These are phyloP conservation scores for Saccharomycopsis hybrid DNA, from an alignment of 1,139 yeast species.

Conservation along the genomic window DNA sequence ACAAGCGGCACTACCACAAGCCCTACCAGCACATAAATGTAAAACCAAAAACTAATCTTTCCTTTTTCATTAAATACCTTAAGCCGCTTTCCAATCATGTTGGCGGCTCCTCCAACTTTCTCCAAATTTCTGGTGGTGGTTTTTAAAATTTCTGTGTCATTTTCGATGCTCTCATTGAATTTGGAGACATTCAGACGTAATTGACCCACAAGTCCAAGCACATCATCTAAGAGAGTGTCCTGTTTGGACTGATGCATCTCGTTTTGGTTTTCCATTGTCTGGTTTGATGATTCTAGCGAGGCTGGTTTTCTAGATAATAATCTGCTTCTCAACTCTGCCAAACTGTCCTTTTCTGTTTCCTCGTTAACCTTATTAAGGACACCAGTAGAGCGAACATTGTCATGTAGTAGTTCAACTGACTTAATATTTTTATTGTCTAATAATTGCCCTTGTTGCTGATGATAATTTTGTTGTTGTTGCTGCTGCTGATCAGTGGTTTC, in stretches of 20 bases:
- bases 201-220: constrained; percentile 20
- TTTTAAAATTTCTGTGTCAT: constrained; percentile 9
- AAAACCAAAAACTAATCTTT: constrained; percentile 20
- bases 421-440: no score
- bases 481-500: neutral
- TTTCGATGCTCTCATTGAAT: constrained; percentile 16
- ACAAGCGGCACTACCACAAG: constrained; percentile 18
- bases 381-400: no score
- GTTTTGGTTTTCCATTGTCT: constrained; percentile 16
- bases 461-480: neutral
- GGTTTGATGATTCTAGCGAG: neutral
- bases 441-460: no score
- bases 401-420: no score
- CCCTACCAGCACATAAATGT: constrained; percentile 13
- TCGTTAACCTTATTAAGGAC: no score
- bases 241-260: constrained; percentile 15
- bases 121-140: constrained; percentile 8
- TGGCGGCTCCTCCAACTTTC: constrained; percentile 16
- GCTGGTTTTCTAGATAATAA: constrained; percentile 9
- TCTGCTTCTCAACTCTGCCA: constrained; percentile 13
- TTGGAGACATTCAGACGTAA: constrained; percentile 10
- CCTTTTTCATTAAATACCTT: constrained; percentile 12
- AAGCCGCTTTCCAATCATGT: constrained; percentile 12
- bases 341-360: constrained; percentile 9
- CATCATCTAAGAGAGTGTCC: constrained; percentile 16